Evolutionary conservation across 129 eudicot genomes (phyloP), one percentile per base, ranked within the genome.

Genomic region (Tagetes erecta): DNA sequence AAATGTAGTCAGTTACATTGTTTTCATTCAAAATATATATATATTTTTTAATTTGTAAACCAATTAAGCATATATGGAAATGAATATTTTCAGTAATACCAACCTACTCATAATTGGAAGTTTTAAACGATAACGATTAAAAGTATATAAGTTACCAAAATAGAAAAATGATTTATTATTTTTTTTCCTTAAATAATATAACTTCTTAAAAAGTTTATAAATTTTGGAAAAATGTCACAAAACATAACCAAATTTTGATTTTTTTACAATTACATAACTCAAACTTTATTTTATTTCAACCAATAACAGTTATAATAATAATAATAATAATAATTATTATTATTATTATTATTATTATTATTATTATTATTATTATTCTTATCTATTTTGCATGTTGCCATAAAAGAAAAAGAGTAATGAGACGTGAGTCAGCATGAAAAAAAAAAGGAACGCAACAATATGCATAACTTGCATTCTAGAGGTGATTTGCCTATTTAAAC

Each of bases 401-500:
- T 62, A 62, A 36, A 62, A 62, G 27, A 36, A 60, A 62, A 73
- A 27, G 20, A 42, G 56, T 41, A 67, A 35, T 27, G 46, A 76
- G 57, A 76, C 35, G 74, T 56, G 74, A 44, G 60, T 55, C 68
- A 56, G 14, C 68, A 67, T 55, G 56, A 66, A 74, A 83, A 83
- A 66, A 74, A 83, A 83, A 78, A 56, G 70, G 86, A 82, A 71
- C 75, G 79, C 71, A 50, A 65, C 76, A 59, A 71, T 74, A 62
- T 12, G 41, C 64, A 49, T 64, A 49, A 11, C 64, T 63, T 63
- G 71, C 64, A 63, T 63, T 40, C 42, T 57, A 31, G 56, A 57
- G 68, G 67, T 50, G 55, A 56, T 74, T 69, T 80, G 84, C 85
- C 87, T 88, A 82, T 84, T 59, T 81, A 92, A 80, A 81, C 84